These are phyloP conservation scores for Eimeria nieschulzi DNA, from an alignment of 169 alveolate genomes.

Conservation along the genomic window DNA sequence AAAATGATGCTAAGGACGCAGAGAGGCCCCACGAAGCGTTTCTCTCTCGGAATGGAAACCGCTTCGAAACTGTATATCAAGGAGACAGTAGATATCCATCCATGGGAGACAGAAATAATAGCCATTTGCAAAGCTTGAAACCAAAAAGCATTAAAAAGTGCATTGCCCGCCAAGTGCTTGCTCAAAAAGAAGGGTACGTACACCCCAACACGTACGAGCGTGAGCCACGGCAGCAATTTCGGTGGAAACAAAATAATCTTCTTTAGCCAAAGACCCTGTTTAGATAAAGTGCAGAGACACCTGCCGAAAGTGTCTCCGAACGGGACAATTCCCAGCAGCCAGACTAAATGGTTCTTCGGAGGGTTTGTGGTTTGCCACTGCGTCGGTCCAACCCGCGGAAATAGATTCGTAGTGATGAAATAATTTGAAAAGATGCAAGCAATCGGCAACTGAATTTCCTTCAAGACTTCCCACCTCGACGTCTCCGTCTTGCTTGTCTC, in stretches of 20 bases:
- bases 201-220: neutral
- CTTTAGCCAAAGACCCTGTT: neutral
- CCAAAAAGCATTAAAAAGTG: slow-evolving; percentile 59
- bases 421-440: neutral
- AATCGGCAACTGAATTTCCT: neutral
- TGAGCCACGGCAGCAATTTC: slow-evolving; percentile 7
- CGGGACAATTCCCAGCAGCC: slow-evolving; percentile 42
- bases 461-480: neutral
- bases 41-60: neutral
- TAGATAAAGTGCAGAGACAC: neutral
- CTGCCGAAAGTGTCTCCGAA: slow-evolving; percentile 39
- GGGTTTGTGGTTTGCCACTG: slow-evolving; percentile 29
- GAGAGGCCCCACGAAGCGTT: slow-evolving; percentile 18
- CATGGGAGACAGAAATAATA: slow-evolving; percentile 30
- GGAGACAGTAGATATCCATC: slow-evolving; percentile 58
- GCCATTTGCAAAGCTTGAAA: neutral
- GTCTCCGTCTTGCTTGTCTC: neutral
- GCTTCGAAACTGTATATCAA: slow-evolving; percentile 40
- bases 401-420: slow-evolving; percentile 40
- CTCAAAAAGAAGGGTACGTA: slow-evolving; percentile 56
- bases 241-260: slow-evolving; percentile 9
- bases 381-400: slow-evolving; percentile 60
- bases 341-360: slow-evolving; percentile 19
- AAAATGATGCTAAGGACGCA: slow-evolving; percentile 32
- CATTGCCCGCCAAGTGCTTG: slow-evolving; percentile 10